These are phyloP conservation scores for Chimonanthus praecox DNA, from an alignment of 164 flowering plant genomes.

Conservation along the genomic window DNA sequence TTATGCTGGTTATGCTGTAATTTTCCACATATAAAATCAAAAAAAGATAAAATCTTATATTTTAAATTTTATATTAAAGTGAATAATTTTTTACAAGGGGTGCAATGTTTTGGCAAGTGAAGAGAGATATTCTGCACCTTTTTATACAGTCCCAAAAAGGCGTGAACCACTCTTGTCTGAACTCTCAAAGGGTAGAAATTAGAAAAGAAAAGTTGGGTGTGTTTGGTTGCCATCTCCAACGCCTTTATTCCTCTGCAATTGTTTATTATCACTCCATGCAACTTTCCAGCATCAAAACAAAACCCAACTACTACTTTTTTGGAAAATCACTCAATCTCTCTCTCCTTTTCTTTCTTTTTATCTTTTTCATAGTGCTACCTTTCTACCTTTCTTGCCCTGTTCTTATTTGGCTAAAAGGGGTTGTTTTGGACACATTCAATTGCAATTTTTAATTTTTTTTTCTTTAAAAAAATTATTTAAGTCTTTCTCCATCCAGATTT, in stretches of 20 bases:
- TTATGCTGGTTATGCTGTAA: too few relatives aligned
- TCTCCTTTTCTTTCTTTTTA: background rate
- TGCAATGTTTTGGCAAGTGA: background rate
- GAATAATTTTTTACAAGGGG: too few relatives aligned
- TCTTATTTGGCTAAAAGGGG: conserved; percentile 3
- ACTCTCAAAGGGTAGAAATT: background rate
- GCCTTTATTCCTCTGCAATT: conserved; percentile 3
- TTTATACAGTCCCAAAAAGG: background rate
- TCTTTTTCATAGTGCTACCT: background rate
- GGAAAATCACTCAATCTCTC: background rate
- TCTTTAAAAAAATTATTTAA: too few relatives aligned
- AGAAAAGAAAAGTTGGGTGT: background rate
- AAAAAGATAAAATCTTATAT: too few relatives aligned
- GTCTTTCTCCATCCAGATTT: background rate
- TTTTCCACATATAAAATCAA: too few relatives aligned
- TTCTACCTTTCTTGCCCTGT: background rate
- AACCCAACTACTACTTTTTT: background rate
- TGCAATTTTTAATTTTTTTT: background rate
- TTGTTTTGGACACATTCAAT: conserved; percentile 8
- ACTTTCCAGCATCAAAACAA: conserved; percentile 4
- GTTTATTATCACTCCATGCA: background rate
- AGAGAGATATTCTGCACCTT: background rate
- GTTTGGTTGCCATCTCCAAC: conserved; percentile 4
- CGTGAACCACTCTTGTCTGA: background rate
- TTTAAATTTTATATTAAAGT: too few relatives aligned